Base-by-base conservation (phyloP, 1,139 yeast species). In the Nakaseomyces kungkrabaensis region DNA sequence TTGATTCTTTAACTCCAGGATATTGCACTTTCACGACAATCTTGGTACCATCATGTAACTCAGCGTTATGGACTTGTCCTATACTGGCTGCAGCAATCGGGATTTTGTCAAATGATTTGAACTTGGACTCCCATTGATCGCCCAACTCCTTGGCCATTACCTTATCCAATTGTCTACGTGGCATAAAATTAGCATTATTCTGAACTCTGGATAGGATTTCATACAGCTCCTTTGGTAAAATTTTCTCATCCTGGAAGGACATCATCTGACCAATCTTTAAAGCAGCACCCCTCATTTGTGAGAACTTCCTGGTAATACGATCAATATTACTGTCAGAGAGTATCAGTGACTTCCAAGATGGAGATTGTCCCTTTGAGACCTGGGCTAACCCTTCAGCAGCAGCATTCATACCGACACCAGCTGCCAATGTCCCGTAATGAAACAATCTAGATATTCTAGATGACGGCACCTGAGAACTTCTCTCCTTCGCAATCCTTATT, bases 21-120 rank as follows among this genome's bases (percentile, higher is more conserved):
- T 92, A 92, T 66, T 92, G 99, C 4, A 92, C 89, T 64, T 92
- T 92, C 11, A 92, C 95, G n/a, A 95, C 98, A 31, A 90, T 96
- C 33, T 79, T 79, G 54, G 78, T 76, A 34, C 77, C 79, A 36
- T 67, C 67, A 9, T 69, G 73, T 24, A 95, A 74, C 9, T 79
- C 82, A 1, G 96, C 98, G 45, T 75, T 76, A 68, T 92, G 98
- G 3, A 92, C 98, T 68, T 92, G 97, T 3, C 98, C 97, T 59
- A 92, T 92, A 4, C 96, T 87, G 1, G 98, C 98, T 3, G 98
- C 97, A 0, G 98, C 98, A 52, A 92, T 79, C 2, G 99, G 98
- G 27, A 85, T 75, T 58, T 86, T 95, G 51, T 88, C 88, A 68
- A 94, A 92, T 3, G 78, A 71, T 9, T 83, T 71, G 63, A 87